Conservation (phyloP, 1,284 basidiomycete genomes). For the Psilocybe mexicana region DNA sequence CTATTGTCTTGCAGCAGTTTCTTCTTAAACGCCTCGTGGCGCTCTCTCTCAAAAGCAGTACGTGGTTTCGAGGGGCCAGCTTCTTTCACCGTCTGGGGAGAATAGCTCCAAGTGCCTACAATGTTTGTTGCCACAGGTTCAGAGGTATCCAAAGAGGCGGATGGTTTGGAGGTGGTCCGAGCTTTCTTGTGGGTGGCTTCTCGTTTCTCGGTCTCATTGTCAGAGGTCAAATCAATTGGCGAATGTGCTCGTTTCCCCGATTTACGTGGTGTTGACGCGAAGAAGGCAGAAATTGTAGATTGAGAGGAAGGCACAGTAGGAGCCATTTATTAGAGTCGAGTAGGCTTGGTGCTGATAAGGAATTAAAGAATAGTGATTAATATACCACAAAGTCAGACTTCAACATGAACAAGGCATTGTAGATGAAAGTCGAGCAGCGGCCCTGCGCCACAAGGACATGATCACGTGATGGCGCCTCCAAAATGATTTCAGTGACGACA, state of each 20-base stretch:
- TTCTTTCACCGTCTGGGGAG: constrained; percentile 27
- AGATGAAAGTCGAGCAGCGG: no score
- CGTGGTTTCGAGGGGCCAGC: constrained; percentile 21
- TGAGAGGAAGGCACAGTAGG: constrained; percentile 30
- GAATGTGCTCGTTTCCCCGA: constrained; percentile 35
- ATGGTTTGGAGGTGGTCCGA: constrained; percentile 28
- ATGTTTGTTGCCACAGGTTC: constrained; percentile 23
- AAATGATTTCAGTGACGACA: not conserved
- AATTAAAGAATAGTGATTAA: no score
- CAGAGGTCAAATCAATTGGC: constrained; percentile 57
- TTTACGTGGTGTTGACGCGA: constrained; percentile 38
- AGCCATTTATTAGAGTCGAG: constrained; percentile 11
- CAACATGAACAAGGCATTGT: no score
- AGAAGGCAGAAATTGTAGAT: constrained; percentile 58
- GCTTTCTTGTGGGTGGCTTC: constrained; percentile 14
- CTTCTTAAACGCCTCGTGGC: constrained; percentile 56
- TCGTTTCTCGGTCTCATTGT: constrained; percentile 23
- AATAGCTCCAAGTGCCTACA: constrained; percentile 23
- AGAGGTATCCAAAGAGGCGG: not conserved
- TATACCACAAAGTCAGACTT: not conserved
- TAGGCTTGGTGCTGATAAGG: no score
- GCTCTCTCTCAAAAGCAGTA: constrained; percentile 27
- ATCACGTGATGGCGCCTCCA: constrained; percentile 24
- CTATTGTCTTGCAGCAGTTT: constrained; percentile 53
- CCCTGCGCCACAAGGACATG: not conserved